Conservation (phyloP, 192 early-diverging fungal genomes). For the Powellomyces hirtus region DNA sequence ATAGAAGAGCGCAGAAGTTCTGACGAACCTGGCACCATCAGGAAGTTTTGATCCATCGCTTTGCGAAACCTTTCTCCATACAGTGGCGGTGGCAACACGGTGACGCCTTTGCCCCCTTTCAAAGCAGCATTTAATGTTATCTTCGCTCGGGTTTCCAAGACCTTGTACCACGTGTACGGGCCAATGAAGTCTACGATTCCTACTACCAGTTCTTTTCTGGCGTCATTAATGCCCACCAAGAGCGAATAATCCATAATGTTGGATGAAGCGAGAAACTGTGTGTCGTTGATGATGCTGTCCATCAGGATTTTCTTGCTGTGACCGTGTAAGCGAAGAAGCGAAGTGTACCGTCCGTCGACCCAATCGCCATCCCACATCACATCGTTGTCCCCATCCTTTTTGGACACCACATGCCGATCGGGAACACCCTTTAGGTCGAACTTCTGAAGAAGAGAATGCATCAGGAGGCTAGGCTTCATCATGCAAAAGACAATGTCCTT, state of each 20-base stretch:
- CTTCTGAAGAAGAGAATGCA: no score
- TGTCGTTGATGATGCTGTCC: conserved; percentile 38
- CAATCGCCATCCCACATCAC: conserved; percentile 56
- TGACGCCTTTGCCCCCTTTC: conserved; percentile 35
- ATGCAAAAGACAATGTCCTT: no score
- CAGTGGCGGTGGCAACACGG: conserved; percentile 41
- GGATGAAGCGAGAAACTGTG: conserved; percentile 28
- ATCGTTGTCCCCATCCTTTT: neutral
- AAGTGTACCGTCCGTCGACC: conserved; percentile 38
- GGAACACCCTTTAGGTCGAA: conserved; percentile 80
- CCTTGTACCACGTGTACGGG: conserved; percentile 47
- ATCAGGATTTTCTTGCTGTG: conserved; percentile 38
- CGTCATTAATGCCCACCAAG: conserved; percentile 44
- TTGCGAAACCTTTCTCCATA: conserved; percentile 43
- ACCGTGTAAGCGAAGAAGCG: conserved; percentile 31
- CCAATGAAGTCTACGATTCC: conserved; percentile 53
- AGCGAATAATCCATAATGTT: conserved; percentile 57
- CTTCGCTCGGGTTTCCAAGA: conserved; percentile 60
- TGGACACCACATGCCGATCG: conserved; percentile 52
- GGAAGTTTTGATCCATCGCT: no score
- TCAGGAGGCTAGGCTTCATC: no score
- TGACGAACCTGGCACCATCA: no score
- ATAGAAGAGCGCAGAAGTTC: no score
- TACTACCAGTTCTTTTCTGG: conserved; percentile 39
- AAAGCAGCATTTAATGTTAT: conserved; percentile 44